These are phyloP conservation scores for Polysphondylium violaceum DNA, from an alignment of 78 protist species.

Conservation along the genomic window DNA sequence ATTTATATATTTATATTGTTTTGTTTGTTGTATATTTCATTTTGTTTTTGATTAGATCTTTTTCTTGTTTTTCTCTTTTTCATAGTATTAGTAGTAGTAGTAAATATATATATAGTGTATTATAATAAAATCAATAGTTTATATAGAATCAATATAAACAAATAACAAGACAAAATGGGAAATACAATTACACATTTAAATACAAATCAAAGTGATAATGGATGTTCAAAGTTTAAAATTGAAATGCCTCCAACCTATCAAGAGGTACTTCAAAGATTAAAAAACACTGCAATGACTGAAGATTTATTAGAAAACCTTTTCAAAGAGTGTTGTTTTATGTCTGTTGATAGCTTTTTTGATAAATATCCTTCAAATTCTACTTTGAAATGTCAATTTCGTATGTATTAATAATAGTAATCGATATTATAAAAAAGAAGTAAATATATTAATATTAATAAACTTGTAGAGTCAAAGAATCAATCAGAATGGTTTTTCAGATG, in stretches of 20 bases:
- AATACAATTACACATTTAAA: neutral
- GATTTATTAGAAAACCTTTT: conserved; percentile 24
- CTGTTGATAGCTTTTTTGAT: conserved; percentile 55
- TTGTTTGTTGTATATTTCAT: no score
- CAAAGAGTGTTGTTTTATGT: conserved; percentile 70
- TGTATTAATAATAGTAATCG: neutral
- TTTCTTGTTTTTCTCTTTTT: no score
- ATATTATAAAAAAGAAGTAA: neutral
- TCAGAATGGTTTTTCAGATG: conserved; percentile 71
- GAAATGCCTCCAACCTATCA: conserved; percentile 33
- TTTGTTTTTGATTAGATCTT: no score
- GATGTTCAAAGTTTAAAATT: conserved; percentile 1
- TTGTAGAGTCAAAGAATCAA: conserved; percentile 7
- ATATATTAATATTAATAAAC: neutral
- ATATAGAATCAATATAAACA: no score
- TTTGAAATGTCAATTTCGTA: conserved; percentile 67
- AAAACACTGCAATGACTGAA: neutral
- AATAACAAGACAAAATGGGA: conserved; percentile 3
- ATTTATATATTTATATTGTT: no score
- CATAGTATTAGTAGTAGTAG: no score
- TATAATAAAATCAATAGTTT: no score
- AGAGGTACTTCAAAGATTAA: conserved; percentile 22
- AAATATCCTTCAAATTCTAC: conserved; percentile 53
- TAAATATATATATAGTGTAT: no score
- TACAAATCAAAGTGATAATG: neutral